Evolutionary conservation across 345 rosid species (phyloP), one percentile per base, ranked within the genome.

Genomic region (Eucalyptus grandis): DNA sequence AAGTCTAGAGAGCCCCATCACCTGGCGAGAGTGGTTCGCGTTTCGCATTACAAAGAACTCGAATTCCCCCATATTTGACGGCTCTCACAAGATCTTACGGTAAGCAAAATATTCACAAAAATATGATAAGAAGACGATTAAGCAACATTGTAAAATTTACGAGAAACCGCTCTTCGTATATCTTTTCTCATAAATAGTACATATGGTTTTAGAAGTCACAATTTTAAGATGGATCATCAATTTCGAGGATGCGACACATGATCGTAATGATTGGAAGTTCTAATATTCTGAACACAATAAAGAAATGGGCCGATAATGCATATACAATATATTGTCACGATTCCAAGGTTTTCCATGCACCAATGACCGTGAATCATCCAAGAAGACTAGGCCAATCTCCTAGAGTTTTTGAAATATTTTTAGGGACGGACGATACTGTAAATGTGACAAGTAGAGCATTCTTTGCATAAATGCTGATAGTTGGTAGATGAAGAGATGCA

Each of bases 381-480:
- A 10, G 6, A 56, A 56, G 6, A 56, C 30, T 0, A 9, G 3
- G 30, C 12, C 30, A 56, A 56, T 54, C 58, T 54, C 24, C 24
- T 54, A 54, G 26, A 54, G 24, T 54, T 54, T 53, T 19, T 21
- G 30, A 26, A 56, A 56, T 10, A 56, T 56, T 56, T 0, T 5
- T 56, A 24, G 30, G 30, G 6, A 56, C 0, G 30, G 14, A 0
- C 27, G 3, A 9, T 56, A 56, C 3, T 9, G 13, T 22, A 56
- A 56, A 56, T 56, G 62, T 10, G 3, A 24, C 1, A 56, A 56
- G 6, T 24, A 56, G 30, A 56, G 62, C 2, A 56, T 56, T 56
- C 13, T 24, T 3, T 0, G 2, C 6, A 10, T 26, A 10, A 24
- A 56, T 56, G 30, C 0, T 24, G 1, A 1, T 56, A 10, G 14